Evolutionary conservation across 345 rosid species (phyloP), one percentile per base, ranked within the genome.

Genomic region (Raphanus sativus): DNA sequence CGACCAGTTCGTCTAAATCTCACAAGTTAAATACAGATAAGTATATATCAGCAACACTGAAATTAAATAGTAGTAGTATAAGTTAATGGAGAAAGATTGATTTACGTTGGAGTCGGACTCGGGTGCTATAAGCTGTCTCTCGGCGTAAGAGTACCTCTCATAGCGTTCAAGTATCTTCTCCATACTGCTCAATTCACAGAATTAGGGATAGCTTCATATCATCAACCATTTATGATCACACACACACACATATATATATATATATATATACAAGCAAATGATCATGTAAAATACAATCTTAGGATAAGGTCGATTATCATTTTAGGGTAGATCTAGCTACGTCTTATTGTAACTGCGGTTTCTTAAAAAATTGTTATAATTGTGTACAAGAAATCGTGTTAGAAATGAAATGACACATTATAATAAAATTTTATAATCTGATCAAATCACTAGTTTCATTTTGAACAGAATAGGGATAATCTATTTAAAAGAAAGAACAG

Each of bases 151-250:
- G 75, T 84, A 86, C 73, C 96, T 83, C 75, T 90, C 96, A 56
- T 90, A 89, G 61, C 93, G 89, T 71, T 90, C 93, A 11, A 88
- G 89, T 36, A 90, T 89, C 80, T 83, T 89, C 76, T 90, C 93
- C 93, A 89, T 90, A 84, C 91, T 89, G 90, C 56, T 72, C 29
- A 60, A 11, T 67, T 62, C 48, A 61, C 56, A 48, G 13, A 15
- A 26, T 65, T 71, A 71, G 62, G 60, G 54, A 2, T 71, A 71
- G 60, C 62, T 50, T 33, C 32, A 62, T 10, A 48, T 61, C 21
- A 66, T 75, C 48, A 36, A 67, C 58, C 21, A 36, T 32, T 16
- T 56, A 9, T 29, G 2, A 55, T 55, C 15, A 50, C 15, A 50
- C 15, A 16, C 30, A 16, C 15, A 38, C 2, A 15, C 15, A 15